Percentiles rank a stretch among this genome's conserved stretches.
phyloP scores from a whole-genome alignment of 2,329 filamentous ascomycete species.

The Stachybotrys chlorohalonatus region DNA sequence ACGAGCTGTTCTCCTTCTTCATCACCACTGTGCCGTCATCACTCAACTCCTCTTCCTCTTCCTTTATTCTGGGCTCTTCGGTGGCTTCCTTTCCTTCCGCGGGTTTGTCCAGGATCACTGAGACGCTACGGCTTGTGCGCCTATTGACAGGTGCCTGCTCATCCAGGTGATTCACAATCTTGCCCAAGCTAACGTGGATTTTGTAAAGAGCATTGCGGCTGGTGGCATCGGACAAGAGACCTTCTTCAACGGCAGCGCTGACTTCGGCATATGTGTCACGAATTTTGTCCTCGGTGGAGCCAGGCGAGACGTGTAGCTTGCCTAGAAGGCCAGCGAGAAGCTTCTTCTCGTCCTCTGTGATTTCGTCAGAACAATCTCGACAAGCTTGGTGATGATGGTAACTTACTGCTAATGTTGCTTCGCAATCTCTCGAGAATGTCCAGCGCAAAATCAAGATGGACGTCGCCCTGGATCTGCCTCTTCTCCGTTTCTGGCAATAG shows the following conservation, averaged over 20 bases:
- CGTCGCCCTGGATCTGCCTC: conserved; percentile 61
- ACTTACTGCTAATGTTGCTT: conserved; percentile 58
- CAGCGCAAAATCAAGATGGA: conserved; percentile 70
- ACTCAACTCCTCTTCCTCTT: conserved; percentile 37
- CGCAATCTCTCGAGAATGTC: conserved; percentile 69
- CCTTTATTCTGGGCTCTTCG: conserved; percentile 36
- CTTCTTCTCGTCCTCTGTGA: conserved; percentile 78
- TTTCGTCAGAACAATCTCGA: neutral
- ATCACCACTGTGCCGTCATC: conserved; percentile 22
- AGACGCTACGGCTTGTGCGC: conserved; percentile 35
- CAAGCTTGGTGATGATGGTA: neutral
- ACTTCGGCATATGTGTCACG: conserved; percentile 49
- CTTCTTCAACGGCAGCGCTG: conserved; percentile 53
- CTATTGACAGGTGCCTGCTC: conserved; percentile 28
- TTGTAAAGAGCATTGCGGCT: conserved; percentile 59
- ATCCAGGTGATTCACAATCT: conserved; percentile 54
- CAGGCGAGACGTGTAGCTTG: conserved; percentile 71
- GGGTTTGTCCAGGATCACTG: conserved; percentile 21
- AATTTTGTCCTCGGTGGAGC: conserved; percentile 50
- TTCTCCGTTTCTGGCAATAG: conserved; percentile 45
- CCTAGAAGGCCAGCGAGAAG: conserved; percentile 66
- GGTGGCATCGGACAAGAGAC: conserved; percentile 49
- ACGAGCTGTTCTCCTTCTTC: conserved; percentile 22
- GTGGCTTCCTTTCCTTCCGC: conserved; percentile 29
- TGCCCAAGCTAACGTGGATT: conserved; percentile 57